Evolutionary conservation across 2,329 filamentous ascomycete genomes (phyloP).

Genomic region (Karstenula rhodostoma): DNA sequence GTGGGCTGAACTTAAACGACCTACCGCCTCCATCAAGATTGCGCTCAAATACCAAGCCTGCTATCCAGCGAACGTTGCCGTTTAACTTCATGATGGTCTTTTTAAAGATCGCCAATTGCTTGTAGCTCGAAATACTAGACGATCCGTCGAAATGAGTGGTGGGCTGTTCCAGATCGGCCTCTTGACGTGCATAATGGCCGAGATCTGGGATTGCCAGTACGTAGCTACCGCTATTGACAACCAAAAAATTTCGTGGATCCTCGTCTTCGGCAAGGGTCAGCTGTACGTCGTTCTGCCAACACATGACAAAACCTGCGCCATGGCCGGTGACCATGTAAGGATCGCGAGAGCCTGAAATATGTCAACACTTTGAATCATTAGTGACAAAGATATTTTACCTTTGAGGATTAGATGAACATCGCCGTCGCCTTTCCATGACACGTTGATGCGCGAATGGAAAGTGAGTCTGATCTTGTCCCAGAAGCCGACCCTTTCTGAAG

Average conservation of each 20-base stretch:
- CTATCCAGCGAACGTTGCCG: slow-evolving; percentile 91
- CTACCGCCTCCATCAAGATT: slow-evolving; percentile 75
- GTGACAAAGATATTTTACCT: slow-evolving; percentile 56
- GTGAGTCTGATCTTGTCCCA: slow-evolving; percentile 98
- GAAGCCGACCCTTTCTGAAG: slow-evolving; percentile 92
- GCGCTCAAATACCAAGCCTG: slow-evolving; percentile 90
- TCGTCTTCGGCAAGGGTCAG: slow-evolving; percentile 86
- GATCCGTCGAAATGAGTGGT: slow-evolving; percentile 66
- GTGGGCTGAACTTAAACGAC: slow-evolving; percentile 88
- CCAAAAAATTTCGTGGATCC: slow-evolving; percentile 93
- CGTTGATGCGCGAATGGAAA: slow-evolving; percentile 88
- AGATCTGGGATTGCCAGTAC: slow-evolving; percentile 94
- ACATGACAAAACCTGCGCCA: slow-evolving; percentile 96
- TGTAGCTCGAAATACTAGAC: slow-evolving; percentile 69
- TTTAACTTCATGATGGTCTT: slow-evolving; percentile 99
- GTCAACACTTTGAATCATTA: slow-evolving; percentile 16
- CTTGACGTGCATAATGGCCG: slow-evolving; percentile 81
- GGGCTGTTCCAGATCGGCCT: slow-evolving; percentile 55
- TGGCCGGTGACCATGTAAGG: slow-evolving; percentile 93
- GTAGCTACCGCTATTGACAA: slow-evolving; percentile 93
- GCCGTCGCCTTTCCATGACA: slow-evolving; percentile 94
- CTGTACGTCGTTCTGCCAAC: slow-evolving; percentile 92
- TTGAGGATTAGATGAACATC: slow-evolving; percentile 95
- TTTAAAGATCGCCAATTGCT: slow-evolving; percentile 85
- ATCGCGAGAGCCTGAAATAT: slow-evolving; percentile 71